Percentiles rank a stretch among this genome's conserved stretches.
phyloP scores from a whole-genome alignment of 2,329 filamentous ascomycete genomes.

The Neonectria magnoliae region DNA sequence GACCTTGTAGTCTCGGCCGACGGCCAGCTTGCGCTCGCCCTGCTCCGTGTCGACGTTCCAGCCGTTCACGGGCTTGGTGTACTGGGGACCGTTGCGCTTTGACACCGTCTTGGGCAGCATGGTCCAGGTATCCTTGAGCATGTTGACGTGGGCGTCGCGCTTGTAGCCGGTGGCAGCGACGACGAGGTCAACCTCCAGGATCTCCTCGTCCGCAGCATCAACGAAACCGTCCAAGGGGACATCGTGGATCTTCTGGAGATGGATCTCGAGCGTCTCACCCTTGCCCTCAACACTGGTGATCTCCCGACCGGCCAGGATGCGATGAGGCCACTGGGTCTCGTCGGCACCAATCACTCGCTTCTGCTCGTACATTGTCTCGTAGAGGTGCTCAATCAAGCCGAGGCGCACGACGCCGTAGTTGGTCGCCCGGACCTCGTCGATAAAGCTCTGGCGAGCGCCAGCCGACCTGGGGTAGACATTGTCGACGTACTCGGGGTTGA shows the following conservation, averaged over 20 bases:
- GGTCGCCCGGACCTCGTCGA: constrained; percentile 80
- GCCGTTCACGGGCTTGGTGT: constrained; percentile 50
- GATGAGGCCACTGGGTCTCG: constrained; percentile 81
- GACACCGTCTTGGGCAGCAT: constrained; percentile 68
- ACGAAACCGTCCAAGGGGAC: constrained; percentile 54
- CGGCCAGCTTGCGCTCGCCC: constrained; percentile 65
- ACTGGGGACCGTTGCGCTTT: constrained; percentile 40
- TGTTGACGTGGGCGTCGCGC: constrained; percentile 79
- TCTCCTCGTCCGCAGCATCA: constrained; percentile 60
- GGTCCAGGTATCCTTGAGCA: constrained; percentile 73
- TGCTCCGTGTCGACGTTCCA: constrained; percentile 54
- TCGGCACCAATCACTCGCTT: constrained; percentile 74
- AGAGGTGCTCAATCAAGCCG: constrained; percentile 89
- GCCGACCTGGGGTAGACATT: constrained; percentile 75
- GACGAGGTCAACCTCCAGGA: constrained; percentile 80
- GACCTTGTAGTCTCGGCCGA: constrained; percentile 82
- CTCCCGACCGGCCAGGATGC: constrained; percentile 76
- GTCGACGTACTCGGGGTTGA: constrained; percentile 88
- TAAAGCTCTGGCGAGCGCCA: constrained; percentile 66
- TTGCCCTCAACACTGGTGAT: constrained; percentile 69
- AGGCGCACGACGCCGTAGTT: constrained; percentile 96
- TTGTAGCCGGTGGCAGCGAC: constrained; percentile 90
- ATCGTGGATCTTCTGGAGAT: constrained; percentile 60
- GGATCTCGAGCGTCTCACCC: constrained; percentile 65
- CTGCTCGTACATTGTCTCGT: constrained; percentile 89